phyloP scores from a whole-genome alignment of 768 basidiomycete species.

The Pisolithus marmoratus region DNA sequence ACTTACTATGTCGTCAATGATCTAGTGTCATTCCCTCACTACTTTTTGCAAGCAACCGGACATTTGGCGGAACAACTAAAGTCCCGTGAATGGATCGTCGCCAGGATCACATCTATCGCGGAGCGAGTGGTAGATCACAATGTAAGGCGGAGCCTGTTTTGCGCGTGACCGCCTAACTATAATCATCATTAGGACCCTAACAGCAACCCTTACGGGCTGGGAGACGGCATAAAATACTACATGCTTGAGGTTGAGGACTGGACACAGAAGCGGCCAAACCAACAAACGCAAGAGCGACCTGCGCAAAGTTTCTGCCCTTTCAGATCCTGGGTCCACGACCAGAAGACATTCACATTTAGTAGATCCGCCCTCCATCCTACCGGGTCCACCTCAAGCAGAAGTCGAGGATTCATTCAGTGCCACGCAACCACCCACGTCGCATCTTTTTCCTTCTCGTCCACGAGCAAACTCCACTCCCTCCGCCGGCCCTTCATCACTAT shows the following conservation, averaged over 20 bases:
- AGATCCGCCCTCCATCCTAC: constrained; percentile 30
- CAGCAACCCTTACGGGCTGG: constrained; percentile 86
- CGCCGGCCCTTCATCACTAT: constrained; percentile 74
- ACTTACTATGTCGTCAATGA: not conserved
- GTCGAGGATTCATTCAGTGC: constrained; percentile 68
- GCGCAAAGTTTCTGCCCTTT: constrained; percentile 40
- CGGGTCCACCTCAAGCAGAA: constrained; percentile 63
- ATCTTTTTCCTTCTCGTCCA: constrained; percentile 56
- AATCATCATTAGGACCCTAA: constrained; percentile 53
- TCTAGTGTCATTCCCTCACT: constrained; percentile 92
- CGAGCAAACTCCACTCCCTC: constrained; percentile 64
- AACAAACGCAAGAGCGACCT: constrained; percentile 54
- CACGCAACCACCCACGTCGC: constrained; percentile 61
- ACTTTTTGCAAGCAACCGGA: constrained; percentile 87
- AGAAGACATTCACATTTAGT: constrained; percentile 9
- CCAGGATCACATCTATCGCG: constrained; percentile 81
- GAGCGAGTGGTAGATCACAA: constrained; percentile 79
- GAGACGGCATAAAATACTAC: constrained; percentile 87
- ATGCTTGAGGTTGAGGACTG: constrained; percentile 93
- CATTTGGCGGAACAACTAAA: constrained; percentile 86
- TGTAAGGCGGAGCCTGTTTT: constrained; percentile 32
- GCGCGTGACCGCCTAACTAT: constrained; percentile 1
- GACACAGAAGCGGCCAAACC: constrained; percentile 64
- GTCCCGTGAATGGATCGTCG: constrained; percentile 92
- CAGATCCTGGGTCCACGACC: constrained; percentile 37